A percentile compares a stretch with the other conserved stretches of the same genome.
phyloP scores from a whole-genome alignment of 1,139 yeast species.

The Kazachstania sp. region DNA sequence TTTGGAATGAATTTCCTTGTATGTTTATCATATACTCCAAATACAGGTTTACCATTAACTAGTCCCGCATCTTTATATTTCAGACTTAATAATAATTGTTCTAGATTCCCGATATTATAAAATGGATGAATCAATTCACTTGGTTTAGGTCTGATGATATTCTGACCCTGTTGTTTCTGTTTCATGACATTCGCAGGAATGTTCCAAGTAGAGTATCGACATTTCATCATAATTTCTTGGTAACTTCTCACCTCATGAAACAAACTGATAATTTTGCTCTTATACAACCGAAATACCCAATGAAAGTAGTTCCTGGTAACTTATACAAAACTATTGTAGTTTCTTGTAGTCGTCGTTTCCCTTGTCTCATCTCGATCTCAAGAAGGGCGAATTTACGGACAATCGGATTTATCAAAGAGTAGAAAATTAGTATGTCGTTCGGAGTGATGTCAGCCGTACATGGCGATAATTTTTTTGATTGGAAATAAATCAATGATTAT shows the following conservation, averaged over 20 bases:
- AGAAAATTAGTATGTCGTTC: no score
- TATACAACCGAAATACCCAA: no score
- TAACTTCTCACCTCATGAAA: neutral
- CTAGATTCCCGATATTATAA: slow-evolving; percentile 17
- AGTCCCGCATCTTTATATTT: slow-evolving; percentile 14
- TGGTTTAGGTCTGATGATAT: neutral
- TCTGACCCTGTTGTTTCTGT: neutral
- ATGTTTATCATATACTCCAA: slow-evolving; percentile 8
- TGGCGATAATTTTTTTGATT: neutral
- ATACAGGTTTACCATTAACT: slow-evolving; percentile 12
- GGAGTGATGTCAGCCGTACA: neutral
- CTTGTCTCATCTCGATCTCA: no score
- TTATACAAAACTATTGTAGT: no score
- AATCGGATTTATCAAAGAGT: no score
- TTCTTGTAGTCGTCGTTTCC: no score
- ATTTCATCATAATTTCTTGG: neutral
- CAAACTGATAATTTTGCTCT: no score
- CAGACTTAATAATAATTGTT: slow-evolving; percentile 17
- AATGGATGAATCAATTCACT: slow-evolving; percentile 20
- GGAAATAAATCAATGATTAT: neutral
- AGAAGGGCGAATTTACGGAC: no score
- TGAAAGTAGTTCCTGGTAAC: no score
- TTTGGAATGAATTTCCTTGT: neutral
- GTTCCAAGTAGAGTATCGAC: neutral
- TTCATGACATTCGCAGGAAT: neutral